phyloP scores from a whole-genome alignment of 305 asterid species.

The Rubia occidens region DNA sequence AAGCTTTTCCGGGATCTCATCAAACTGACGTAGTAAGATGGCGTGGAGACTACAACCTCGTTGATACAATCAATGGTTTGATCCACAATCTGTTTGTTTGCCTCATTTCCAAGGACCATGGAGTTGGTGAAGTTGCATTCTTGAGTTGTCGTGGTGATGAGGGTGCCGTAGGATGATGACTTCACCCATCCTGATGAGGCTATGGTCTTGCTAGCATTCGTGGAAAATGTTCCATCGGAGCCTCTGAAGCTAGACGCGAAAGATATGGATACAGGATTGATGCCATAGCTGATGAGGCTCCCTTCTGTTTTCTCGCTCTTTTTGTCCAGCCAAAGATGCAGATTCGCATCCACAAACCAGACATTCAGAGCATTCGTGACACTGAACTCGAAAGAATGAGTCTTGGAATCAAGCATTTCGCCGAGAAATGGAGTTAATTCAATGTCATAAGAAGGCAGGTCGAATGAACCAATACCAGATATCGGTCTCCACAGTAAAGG shows the following conservation, averaged over 20 bases:
- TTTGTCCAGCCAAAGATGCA: constrained; percentile 81
- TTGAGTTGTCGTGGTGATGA: constrained; percentile 38
- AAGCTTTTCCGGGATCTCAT: constrained; percentile 29
- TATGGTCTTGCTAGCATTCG: constrained; percentile 43
- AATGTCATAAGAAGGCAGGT: constrained; percentile 71
- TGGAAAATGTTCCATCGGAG: constrained; percentile 42
- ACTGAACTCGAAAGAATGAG: constrained; percentile 47
- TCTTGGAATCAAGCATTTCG: constrained; percentile 45
- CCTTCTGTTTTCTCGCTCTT: constrained; percentile 45
- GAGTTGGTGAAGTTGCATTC: constrained; percentile 34
- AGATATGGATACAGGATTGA: constrained; percentile 30
- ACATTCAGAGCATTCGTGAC: constrained; percentile 71
- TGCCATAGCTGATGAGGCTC: constrained; percentile 29
- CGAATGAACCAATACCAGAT: constrained; percentile 65
- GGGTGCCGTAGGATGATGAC: constrained; percentile 51
- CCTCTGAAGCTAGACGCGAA: constrained; percentile 42
- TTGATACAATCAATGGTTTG: constrained; percentile 42
- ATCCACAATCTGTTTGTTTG: constrained; percentile 47
- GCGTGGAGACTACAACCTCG: constrained; percentile 26
- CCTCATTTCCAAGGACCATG: constrained; percentile 53
- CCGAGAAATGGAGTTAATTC: constrained; percentile 69
- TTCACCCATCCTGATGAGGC: constrained; percentile 45
- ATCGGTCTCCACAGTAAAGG: constrained; percentile 86
- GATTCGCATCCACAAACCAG: constrained; percentile 79
- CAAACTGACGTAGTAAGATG: constrained; percentile 16